Evolutionary conservation across 2,329 filamentous ascomycete genomes (phyloP).

Genomic region (Trichoderma gracile): DNA sequence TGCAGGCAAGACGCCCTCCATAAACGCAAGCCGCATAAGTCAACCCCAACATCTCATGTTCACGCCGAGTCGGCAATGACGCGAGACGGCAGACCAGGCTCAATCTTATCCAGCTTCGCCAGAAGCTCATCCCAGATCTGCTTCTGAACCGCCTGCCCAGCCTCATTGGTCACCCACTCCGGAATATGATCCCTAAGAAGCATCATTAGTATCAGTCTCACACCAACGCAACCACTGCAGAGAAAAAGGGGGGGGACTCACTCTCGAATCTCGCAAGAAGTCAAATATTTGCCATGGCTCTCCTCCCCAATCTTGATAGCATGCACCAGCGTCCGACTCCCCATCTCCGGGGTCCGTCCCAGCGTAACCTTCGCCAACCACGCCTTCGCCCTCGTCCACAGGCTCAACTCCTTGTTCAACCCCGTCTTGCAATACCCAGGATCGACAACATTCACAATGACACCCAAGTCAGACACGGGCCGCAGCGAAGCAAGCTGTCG

Average conservation of each 20-base stretch:
- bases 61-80: neutral
- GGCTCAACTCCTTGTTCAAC: conserved; percentile 18
- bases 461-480: conserved; percentile 34
- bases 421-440: conserved; percentile 37
- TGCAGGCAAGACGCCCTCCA: too few relatives aligned
- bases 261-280: conserved; percentile 34
- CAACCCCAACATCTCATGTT: neutral
- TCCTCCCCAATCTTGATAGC: conserved; percentile 31
- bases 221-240: neutral
- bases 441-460: conserved; percentile 37
- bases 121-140: conserved; percentile 21
- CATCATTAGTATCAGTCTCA: neutral
- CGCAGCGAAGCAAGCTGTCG: conserved; percentile 34
- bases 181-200: conserved; percentile 15
- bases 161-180: conserved; percentile 16
- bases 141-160: conserved; percentile 8
- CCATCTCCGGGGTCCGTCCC: conserved; percentile 34
- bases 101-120: conserved; percentile 16
- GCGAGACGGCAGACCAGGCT: conserved; percentile 10
- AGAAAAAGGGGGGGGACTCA: conserved; percentile 25
- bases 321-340: conserved; percentile 35
- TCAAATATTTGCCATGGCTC: conserved; percentile 34
- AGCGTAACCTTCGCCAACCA: neutral
- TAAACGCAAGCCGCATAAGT: neutral
- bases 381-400: neutral